Conservation (phyloP, 73 alveolate genomes). For the Chromera velia region DNA sequence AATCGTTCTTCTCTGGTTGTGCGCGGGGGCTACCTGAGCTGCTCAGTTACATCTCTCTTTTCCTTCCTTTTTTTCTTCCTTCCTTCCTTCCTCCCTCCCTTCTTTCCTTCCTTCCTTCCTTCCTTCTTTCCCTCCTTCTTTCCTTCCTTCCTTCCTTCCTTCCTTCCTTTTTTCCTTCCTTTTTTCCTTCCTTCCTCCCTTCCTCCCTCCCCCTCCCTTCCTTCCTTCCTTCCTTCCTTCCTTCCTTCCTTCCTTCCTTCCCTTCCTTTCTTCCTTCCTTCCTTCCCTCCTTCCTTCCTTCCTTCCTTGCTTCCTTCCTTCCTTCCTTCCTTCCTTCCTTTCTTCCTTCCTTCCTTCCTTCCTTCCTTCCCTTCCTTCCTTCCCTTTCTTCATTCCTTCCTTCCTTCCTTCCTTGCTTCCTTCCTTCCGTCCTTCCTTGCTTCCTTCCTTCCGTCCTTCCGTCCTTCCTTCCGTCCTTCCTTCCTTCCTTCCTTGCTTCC, state of each 20-base stretch:
- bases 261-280: conserved; percentile 8
- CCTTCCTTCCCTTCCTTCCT: conserved; percentile 5
- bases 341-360: conserved; percentile 6
- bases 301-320: conserved; percentile 1
- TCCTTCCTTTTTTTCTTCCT: background rate
- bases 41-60: background rate
- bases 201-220: conserved; percentile 8
- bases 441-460: conserved; percentile 10
- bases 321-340: conserved; percentile 7
- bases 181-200: conserved; percentile 3
- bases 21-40: background rate
- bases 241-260: conserved; percentile 13
- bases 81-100: background rate
- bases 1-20: too few species aligned
- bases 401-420: conserved; percentile 1
- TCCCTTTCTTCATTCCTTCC: conserved; percentile 1
- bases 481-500: conserved; percentile 12
- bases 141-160: conserved; percentile 1
- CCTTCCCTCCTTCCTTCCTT: conserved; percentile 8
- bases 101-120: background rate
- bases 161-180: background rate
- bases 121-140: background rate
- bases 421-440: conserved; percentile 12
- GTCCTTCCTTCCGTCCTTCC: conserved; percentile 6
- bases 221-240: conserved; percentile 12